Percentiles rank a stretch among this genome's conserved stretches.
Evolutionary conservation across 225 moss, liverwort and hornwort species (phyloP).

Genomic region (Marchantia paleacea): DNA sequence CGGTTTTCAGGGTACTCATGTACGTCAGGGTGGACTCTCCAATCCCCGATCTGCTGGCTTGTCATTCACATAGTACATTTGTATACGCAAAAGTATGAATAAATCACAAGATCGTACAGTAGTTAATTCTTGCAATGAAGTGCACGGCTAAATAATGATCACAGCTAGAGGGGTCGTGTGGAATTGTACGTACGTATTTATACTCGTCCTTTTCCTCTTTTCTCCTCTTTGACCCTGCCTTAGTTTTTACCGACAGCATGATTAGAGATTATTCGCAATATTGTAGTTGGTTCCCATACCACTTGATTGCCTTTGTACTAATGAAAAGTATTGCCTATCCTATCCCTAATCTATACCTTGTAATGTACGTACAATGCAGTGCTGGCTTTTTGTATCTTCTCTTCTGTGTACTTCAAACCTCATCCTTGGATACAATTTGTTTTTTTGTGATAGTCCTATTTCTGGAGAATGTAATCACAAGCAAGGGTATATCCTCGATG

Average conservation of each 20-base stretch:
- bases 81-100: background rate
- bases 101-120: background rate
- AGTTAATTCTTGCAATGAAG: background rate
- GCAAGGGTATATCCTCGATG: too few species aligned
- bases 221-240: constrained; percentile 1
- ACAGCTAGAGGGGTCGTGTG: background rate
- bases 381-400: background rate
- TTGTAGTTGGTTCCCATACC: background rate
- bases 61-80: background rate
- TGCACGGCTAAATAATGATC: background rate
- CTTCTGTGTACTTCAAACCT: background rate
- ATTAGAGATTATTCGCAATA: background rate
- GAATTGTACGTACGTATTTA: constrained; percentile 2
- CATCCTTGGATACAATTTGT: too few species aligned
- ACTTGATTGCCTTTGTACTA: background rate
- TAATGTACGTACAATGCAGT: background rate
- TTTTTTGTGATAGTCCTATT: too few species aligned
- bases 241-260: constrained; percentile 3
- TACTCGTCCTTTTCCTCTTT: background rate
- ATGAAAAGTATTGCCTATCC: background rate
- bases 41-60: background rate
- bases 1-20: background rate
- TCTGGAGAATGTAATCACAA: background rate
- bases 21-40: background rate
- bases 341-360: background rate